phyloP scores from a whole-genome alignment of 169 alveolate species.

The Plasmodium vivax region DNA sequence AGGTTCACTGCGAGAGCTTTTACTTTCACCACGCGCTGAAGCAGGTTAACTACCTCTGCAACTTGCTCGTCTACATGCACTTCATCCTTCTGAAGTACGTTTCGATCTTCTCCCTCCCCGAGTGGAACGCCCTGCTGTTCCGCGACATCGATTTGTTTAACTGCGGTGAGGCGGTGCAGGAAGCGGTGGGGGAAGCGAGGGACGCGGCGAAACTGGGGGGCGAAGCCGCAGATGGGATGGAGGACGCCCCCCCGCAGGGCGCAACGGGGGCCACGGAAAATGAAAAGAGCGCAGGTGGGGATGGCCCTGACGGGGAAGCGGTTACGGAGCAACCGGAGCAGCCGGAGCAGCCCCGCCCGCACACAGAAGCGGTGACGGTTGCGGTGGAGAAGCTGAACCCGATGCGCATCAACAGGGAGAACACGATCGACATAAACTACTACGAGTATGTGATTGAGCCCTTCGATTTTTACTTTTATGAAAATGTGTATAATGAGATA shows the following conservation, averaged over 20 bases:
- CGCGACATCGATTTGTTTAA: conserved; percentile 30
- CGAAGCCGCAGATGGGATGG: background rate
- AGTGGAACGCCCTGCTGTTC: conserved; percentile 49
- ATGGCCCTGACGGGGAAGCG: background rate
- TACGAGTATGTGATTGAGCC: conserved; percentile 66
- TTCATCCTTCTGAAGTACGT: conserved; percentile 51
- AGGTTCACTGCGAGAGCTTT: background rate
- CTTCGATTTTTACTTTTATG: conserved; percentile 42
- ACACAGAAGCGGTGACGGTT: no score
- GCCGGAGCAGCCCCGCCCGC: background rate
- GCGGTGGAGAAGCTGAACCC: conserved; percentile 52
- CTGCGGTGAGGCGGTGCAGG: background rate
- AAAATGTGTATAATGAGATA: conserved; percentile 68
- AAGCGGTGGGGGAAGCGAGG: background rate
- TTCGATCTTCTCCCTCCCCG: conserved; percentile 20
- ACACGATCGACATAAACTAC: conserved; percentile 51
- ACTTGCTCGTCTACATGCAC: conserved; percentile 38
- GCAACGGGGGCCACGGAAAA: background rate
- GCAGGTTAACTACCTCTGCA: conserved; percentile 31
- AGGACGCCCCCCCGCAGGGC: background rate
- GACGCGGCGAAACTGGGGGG: no score
- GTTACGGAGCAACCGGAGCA: background rate
- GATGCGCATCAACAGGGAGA: background rate
- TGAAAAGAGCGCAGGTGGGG: background rate
- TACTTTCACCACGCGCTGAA: conserved; percentile 38